phyloP scores from a whole-genome alignment of 768 basidiomycete genomes.

The Phylloporus arenicola region DNA sequence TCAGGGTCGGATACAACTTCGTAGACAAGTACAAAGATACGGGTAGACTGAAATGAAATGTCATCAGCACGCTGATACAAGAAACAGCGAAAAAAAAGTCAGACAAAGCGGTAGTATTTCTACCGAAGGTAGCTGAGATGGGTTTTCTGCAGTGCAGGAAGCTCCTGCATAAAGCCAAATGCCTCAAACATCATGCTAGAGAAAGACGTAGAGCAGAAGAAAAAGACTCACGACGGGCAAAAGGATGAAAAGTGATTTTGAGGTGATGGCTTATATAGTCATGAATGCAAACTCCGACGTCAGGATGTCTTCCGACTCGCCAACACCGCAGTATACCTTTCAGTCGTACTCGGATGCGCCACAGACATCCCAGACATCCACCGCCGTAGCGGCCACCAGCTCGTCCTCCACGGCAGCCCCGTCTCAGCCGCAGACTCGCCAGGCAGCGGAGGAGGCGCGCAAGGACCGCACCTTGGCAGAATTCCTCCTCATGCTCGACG shows the following conservation, averaged over 20 bases:
- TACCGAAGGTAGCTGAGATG: conserved; percentile 91
- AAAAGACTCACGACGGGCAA: conserved; percentile 20
- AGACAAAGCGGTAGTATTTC: conserved; percentile 43
- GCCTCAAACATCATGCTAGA: conserved; percentile 78
- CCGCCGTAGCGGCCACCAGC: conserved; percentile 15
- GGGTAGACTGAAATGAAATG: conserved; percentile 16
- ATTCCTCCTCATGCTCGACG: conserved; percentile 93
- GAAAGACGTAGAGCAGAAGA: conserved; percentile 28
- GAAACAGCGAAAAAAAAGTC: conserved; percentile 20
- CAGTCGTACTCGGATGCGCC: conserved; percentile 18
- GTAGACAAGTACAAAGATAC: not conserved
- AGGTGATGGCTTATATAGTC: conserved; percentile 18
- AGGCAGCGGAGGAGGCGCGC: conserved; percentile 73
- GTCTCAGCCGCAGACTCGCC: conserved; percentile 48
- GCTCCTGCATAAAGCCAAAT: conserved; percentile 82
- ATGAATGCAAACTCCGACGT: conserved; percentile 29
- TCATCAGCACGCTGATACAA: conserved; percentile 7
- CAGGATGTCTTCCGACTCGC: conserved; percentile 31
- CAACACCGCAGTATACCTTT: conserved; percentile 25
- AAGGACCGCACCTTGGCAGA: conserved; percentile 90
- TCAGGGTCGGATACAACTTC: not conserved
- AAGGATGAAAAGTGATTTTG: conserved; percentile 1
- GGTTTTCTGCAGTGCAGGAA: conserved; percentile 73
- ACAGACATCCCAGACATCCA: conserved; percentile 14
- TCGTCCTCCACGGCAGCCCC: conserved; percentile 14